Base-by-base conservation (phyloP, 345 rosid genomes). In the Moricandia moricandioides region DNA sequence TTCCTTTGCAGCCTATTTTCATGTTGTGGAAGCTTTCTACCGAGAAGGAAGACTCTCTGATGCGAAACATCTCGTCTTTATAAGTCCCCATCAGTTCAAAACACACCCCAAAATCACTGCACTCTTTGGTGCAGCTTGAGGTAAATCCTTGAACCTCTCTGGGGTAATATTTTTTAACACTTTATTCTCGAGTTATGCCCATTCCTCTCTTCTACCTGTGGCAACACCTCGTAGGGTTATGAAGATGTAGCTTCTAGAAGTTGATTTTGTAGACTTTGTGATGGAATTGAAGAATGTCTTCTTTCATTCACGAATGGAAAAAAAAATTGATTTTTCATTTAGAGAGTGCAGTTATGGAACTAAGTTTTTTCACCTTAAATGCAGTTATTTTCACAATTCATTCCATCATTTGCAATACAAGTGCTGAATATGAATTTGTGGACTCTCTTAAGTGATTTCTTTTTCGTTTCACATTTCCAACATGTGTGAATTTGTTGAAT, bases 51-150 rank as follows among this genome's bases (percentile, higher is more conserved):
- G 96, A 81, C 85, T 86, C 40, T 75, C 89, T 43, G 97, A 89
- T 85, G 97, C 97, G n/a, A 83, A 84, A 70, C 85, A 91, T 78
- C 77, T 93, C 65, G 75, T 93, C 14, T 84, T 77, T 45, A 80
- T 73, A 73, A 86, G 86, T 74, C 98, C 98, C 63, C 90, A 87
- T 87, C 96, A 85, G 82, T 68, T 93, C 34, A 88, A 88, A 40
- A 69, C 74, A 9, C 88, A 93, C 84, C 83, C 86, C 29, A 84
- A 84, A 78, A 80, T 89, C 73, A 72, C 78, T 43, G 74, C 62
- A 59, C 97, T 91, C 47, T 91, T 91, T 49, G 91, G 94, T 59
- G 70, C 82, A 68, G 75, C 79, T 45, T 79, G 66, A 79, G 67
- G 34, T 60, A 24, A 18, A 18, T 62, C 49, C 16, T 12, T 5